phyloP scores from a whole-genome alignment of 2,329 filamentous ascomycete species.

The Hypoxylon sp. region DNA sequence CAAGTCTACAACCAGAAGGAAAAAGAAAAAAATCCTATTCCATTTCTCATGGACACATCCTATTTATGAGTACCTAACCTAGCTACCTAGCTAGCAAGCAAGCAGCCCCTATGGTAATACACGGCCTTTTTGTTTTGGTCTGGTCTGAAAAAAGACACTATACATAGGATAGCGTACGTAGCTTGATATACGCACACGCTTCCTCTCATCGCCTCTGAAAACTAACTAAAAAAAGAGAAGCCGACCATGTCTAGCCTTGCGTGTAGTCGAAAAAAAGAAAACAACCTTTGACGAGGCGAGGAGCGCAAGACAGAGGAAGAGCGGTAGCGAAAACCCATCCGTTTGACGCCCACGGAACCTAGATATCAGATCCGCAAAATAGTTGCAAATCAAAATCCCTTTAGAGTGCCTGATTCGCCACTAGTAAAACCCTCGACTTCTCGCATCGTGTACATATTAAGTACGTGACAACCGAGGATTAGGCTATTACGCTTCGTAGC shows the following conservation, averaged over 20 bases:
- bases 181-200: too few relatives aligned
- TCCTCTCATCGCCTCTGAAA: slow-evolving; percentile 11
- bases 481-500: slow-evolving; percentile 59
- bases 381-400: slow-evolving; percentile 18
- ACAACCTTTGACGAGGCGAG: too few relatives aligned
- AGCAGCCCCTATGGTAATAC: slow-evolving; percentile 35
- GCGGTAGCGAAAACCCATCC: slow-evolving; percentile 3
- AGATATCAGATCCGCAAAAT: slow-evolving; percentile 2
- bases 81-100: too few relatives aligned
- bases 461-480: not conserved
- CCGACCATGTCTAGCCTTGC: not conserved
- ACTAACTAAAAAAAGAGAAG: not conserved
- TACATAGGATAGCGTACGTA: too few relatives aligned
- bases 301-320: too few relatives aligned
- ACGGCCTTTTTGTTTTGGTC: slow-evolving; percentile 26
- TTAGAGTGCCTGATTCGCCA: slow-evolving; percentile 37
- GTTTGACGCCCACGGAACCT: slow-evolving; percentile 18
- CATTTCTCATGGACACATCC: slow-evolving; percentile 26
- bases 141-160: slow-evolving; percentile 33
- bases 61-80: slow-evolving; percentile 33
- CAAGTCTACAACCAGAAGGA: not conserved
- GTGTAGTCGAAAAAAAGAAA: slow-evolving; percentile 7
- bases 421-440: slow-evolving; percentile 9
- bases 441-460: too few relatives aligned
- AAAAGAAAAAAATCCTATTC: slow-evolving; percentile 19